Conservation (phyloP, 225 moss, liverwort and hornwort species). For the Asterella californica region DNA sequence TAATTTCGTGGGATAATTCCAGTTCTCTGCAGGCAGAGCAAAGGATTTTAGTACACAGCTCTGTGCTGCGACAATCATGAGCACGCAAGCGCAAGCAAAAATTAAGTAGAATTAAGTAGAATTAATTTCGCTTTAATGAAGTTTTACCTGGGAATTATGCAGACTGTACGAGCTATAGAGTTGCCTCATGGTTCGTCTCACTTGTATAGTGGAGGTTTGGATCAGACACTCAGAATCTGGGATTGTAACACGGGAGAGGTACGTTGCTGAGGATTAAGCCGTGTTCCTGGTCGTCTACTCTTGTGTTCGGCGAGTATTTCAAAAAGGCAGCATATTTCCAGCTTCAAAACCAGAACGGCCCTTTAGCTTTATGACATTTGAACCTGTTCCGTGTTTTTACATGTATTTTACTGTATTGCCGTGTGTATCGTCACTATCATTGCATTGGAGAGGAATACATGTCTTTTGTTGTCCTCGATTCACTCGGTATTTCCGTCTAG, state of each 20-base stretch:
- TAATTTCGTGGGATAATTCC: no score
- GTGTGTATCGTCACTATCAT: no score
- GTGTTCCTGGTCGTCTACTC: no score
- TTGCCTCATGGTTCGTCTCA: slow-evolving; percentile 63
- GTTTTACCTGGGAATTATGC: slow-evolving; percentile 19
- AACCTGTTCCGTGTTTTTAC: no score
- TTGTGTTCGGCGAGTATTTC: no score
- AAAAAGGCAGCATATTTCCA: no score
- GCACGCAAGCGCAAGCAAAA: neutral
- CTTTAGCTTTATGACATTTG: no score
- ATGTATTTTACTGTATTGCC: no score
- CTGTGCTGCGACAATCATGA: neutral
- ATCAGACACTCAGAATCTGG: slow-evolving; percentile 92
- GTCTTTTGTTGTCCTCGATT: neutral
- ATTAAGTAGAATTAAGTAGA: neutral
- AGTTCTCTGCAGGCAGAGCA: neutral
- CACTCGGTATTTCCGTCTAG: neutral
- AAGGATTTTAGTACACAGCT: neutral
- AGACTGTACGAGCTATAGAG: slow-evolving; percentile 86
- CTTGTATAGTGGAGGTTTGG: slow-evolving; percentile 90
- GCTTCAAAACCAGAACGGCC: no score
- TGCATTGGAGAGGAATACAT: no score
- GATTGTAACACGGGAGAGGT: slow-evolving; percentile 86
- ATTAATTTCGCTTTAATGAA: neutral
- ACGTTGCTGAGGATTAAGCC: neutral